Evolutionary conservation across 208 protist species (phyloP), one percentile per base, ranked within the genome.

Genomic region (Leishmania guyanensis): DNA sequence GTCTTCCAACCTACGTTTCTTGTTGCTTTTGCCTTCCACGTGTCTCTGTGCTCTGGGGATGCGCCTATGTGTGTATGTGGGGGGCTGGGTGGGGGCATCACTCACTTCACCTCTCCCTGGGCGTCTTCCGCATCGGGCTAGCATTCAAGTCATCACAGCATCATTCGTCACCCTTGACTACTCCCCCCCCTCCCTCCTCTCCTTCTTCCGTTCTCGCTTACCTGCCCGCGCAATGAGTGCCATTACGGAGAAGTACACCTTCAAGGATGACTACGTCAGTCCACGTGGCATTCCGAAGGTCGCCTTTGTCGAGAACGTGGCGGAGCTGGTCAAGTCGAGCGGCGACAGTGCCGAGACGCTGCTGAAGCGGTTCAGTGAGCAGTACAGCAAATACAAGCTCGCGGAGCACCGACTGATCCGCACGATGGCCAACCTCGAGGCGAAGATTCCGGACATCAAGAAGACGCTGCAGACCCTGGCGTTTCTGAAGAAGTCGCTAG

Each of bases 331-430:
- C 14, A 95, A 93, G 83, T 84, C 86, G 4, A 95, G 91, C 72
- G 94, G 92, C 69, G 91, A 90, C 79, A 88, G 88, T n/a, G 87
- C 89, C 20, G 91, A 98, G 70, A 91, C 83, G 68, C 86, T 97
- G 62, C 77, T 98, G 71, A 97, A 97, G 85, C 89, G 93, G 62
- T 88, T 98, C 56, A 86, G 95, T 74, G 90, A 98, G 69, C 89
- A 97, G 88, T 96, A 94, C 91, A 95, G 91, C 89, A 98, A 98
- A 85, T 98, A 97, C 90, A 98, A 98, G 77, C 89, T 98, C 74
- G 91, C 93, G 66, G 97, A 99, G 88, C 90, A 95, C 81, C 92
- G 95, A 29, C 93, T 98, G 65, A 89, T 92, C 50, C 92, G 94
- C 80, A 97, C 91, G 80, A 90, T 93, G 29, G 92, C 92, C 29